Evolutionary conservation across 495 filamentous ascomycete species (phyloP).

Genomic region (Aspergillus carlsbadensis): DNA sequence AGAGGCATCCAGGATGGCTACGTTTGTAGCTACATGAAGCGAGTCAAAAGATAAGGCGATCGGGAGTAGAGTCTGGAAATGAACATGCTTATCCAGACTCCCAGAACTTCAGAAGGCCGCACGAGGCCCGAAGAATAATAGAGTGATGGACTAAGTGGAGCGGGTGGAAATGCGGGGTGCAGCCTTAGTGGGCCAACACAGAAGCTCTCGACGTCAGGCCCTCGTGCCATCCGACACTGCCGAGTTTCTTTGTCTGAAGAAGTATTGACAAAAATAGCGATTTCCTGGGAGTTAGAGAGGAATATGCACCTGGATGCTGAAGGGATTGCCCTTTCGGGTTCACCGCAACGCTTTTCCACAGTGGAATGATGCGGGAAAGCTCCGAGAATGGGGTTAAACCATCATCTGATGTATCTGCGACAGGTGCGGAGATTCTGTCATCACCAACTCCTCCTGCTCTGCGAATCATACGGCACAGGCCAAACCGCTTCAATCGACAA

Average conservation of each 20-base stretch:
- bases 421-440: conserved; percentile 16
- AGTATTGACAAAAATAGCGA: too few species aligned
- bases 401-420: conserved; percentile 15
- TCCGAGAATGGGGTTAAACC: not conserved
- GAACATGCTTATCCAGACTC: not conserved
- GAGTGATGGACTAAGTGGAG: conserved; percentile 26
- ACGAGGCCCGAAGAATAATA: not conserved
- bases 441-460: conserved; percentile 1
- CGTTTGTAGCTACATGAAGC: too few species aligned
- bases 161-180: conserved; percentile 43
- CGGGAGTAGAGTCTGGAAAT: too few species aligned
- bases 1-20: not conserved
- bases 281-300: too few species aligned
- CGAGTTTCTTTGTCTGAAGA: not conserved
- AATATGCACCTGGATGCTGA: not conserved
- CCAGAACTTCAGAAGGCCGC: not conserved
- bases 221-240: conserved; percentile 32
- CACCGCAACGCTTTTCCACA: not conserved
- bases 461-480: conserved; percentile 3
- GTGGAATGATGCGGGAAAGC: conserved; percentile 9
- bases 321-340: not conserved
- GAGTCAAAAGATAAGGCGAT: too few species aligned
- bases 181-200: conserved; percentile 29
- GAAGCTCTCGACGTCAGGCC: conserved; percentile 35
- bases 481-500: not conserved